These are phyloP conservation scores for Syzygium grande DNA, from an alignment of 345 rosid genomes.

Conservation along the genomic window DNA sequence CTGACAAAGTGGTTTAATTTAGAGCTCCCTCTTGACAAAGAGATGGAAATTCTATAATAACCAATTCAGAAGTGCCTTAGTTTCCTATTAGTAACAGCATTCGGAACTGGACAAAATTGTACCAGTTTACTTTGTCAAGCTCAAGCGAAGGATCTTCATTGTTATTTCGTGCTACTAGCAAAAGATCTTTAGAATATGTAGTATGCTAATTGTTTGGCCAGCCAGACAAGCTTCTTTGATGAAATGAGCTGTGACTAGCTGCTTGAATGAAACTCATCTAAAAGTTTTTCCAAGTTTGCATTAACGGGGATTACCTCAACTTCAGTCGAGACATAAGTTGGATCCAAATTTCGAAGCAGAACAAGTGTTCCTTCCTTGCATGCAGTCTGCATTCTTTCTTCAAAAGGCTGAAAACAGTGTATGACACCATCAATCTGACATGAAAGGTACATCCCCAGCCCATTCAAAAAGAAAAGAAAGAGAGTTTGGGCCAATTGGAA, in stretches of 20 bases:
- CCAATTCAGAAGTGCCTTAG: background rate
- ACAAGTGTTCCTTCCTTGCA: slow-evolving; percentile 46
- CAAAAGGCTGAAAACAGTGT: slow-evolving; percentile 55
- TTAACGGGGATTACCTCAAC: slow-evolving; percentile 47
- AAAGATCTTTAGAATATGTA: background rate
- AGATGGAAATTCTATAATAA: background rate
- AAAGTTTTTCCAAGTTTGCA: background rate
- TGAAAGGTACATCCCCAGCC: background rate
- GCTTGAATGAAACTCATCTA: background rate
- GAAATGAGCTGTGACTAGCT: background rate
- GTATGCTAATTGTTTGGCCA: background rate
- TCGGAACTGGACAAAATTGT: background rate
- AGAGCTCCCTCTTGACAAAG: background rate
- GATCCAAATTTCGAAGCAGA: slow-evolving; percentile 70
- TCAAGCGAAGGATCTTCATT: background rate
- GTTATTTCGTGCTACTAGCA: background rate
- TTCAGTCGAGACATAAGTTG: slow-evolving; percentile 49
- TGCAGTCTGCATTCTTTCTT: slow-evolving; percentile 49
- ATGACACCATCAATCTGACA: background rate
- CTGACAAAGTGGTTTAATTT: background rate
- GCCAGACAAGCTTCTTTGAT: background rate
- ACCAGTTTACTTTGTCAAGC: background rate
- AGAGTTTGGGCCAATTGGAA: background rate
- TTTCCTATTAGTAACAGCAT: background rate
- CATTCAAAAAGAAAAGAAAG: background rate